Percentiles rank a stretch among this genome's conserved stretches.
Evolutionary conservation across 1,139 yeast species (phyloP).

Genomic region (Cylindricascospora bacillispora): DNA sequence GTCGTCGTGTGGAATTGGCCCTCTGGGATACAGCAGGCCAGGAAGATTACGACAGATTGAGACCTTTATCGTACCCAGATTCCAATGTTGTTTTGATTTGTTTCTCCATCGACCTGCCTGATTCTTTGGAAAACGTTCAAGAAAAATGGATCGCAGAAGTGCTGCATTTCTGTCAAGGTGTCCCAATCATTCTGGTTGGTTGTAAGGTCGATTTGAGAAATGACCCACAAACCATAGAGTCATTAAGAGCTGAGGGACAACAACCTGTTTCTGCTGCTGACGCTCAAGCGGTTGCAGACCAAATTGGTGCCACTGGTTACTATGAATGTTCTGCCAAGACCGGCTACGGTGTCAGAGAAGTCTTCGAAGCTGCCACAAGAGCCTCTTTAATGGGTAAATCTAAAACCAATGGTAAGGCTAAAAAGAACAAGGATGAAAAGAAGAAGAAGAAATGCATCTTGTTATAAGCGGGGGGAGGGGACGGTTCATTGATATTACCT

Average conservation of each 20-base stretch:
- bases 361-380: constrained; percentile 85
- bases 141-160: constrained; percentile 95
- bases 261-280: constrained; percentile 67
- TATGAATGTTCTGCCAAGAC: constrained; percentile 91
- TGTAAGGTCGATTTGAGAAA: constrained; percentile 84
- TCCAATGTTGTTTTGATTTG: constrained; percentile 86
- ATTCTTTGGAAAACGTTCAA: constrained; percentile 83
- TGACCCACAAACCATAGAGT: constrained; percentile 66
- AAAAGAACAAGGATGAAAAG: constrained; percentile 20
- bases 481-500: too few species aligned
- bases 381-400: constrained; percentile 29
- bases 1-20: constrained; percentile 87
- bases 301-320: constrained; percentile 76
- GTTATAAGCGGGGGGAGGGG: too few species aligned
- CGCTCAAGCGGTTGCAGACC: constrained; percentile 76
- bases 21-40: constrained; percentile 99
- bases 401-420: constrained; percentile 19
- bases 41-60: constrained; percentile 90
- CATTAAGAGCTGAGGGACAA: constrained; percentile 59
- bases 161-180: constrained; percentile 87
- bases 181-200: constrained; percentile 87
- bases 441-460: constrained; percentile 29
- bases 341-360: constrained; percentile 84
- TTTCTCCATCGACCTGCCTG: constrained; percentile 86
- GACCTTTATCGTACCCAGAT: constrained; percentile 90